Evolutionary conservation across 2,329 filamentous ascomycete genomes (phyloP).

Genomic region (Diaporthe sp.): DNA sequence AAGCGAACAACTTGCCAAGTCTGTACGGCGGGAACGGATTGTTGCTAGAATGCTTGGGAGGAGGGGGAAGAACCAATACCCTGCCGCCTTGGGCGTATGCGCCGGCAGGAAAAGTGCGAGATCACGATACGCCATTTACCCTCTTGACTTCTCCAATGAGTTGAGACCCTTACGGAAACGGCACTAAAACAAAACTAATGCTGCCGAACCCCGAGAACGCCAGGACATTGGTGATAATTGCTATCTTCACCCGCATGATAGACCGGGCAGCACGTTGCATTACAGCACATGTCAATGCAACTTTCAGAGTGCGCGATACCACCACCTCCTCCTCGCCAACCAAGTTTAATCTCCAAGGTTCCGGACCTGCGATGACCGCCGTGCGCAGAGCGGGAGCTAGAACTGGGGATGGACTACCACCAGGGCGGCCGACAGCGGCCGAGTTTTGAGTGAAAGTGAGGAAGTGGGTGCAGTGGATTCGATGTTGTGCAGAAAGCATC

Average conservation of each 20-base stretch:
- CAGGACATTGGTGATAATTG: background rate
- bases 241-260: background rate
- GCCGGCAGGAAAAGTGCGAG: no score
- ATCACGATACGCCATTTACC: background rate
- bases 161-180: background rate
- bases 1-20: background rate
- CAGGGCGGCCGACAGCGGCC: background rate
- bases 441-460: background rate
- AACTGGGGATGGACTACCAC: background rate
- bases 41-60: background rate
- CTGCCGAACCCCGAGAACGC: background rate
- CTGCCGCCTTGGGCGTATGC: no score
- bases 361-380: background rate
- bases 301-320: background rate
- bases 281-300: background rate
- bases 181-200: background rate
- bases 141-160: no score
- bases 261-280: background rate
- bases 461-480: background rate
- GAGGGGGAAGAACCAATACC: background rate
- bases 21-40: background rate
- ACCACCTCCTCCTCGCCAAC: background rate
- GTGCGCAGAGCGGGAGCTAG: background rate
- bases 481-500: slow-evolving; percentile 12
- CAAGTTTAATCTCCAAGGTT: background rate